Conservation (phyloP, 2,329 filamentous ascomycete species). For the Fusarium setosum region DNA sequence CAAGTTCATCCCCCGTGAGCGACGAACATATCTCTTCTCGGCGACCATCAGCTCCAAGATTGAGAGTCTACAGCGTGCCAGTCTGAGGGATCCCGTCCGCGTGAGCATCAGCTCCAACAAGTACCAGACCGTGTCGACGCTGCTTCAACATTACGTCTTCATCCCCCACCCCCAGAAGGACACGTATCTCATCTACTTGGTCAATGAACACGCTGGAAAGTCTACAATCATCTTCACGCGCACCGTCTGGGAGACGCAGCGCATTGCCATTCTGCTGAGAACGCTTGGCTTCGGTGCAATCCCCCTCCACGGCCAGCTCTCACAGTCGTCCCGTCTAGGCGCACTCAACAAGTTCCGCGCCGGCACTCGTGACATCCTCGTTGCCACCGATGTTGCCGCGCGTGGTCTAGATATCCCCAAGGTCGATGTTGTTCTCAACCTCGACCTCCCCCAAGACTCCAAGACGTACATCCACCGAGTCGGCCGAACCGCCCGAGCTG, state of each 20-base stretch:
- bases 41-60: conserved; percentile 96
- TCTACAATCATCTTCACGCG: conserved; percentile 90
- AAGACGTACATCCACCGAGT: conserved; percentile 95
- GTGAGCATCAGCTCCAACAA: conserved; percentile 85
- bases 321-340: conserved; percentile 86
- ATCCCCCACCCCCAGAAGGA: conserved; percentile 91
- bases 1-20: conserved; percentile 83
- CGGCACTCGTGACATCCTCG: conserved; percentile 83
- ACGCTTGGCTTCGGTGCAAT: conserved; percentile 90
- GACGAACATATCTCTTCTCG: conserved; percentile 89
- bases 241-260: conserved; percentile 91
- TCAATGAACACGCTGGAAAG: conserved; percentile 89
- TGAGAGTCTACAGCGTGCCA: conserved; percentile 90
- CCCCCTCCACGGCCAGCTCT: conserved; percentile 91
- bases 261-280: conserved; percentile 84
- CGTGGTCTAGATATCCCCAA: conserved; percentile 92
- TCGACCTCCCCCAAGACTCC: conserved; percentile 83
- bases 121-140: conserved; percentile 90
- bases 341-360: conserved; percentile 91
- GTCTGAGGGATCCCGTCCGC: conserved; percentile 83
- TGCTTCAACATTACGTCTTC: conserved; percentile 89
- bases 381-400: conserved; percentile 94
- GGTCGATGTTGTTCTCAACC: conserved; percentile 90
- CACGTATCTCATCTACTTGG: conserved; percentile 84
- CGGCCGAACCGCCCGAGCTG: conserved; percentile 87